Evolutionary conservation across 192 early-diverging fungal species (phyloP).

Genomic region (Geranomyces variabilis): DNA sequence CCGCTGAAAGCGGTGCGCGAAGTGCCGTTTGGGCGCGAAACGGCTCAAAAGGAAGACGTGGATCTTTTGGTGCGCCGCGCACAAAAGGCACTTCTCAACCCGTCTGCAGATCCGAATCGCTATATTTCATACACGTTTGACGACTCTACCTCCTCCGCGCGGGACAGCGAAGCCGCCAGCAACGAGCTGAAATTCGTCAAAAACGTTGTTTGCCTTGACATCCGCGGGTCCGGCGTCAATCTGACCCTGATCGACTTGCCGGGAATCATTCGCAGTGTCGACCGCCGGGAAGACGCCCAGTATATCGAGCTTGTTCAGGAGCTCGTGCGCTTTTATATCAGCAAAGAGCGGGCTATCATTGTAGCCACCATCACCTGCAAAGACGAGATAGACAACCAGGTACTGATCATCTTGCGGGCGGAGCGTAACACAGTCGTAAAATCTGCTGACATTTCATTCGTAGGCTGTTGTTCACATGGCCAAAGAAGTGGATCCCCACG

Average conservation of each 20-base stretch:
- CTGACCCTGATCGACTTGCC: slow-evolving; percentile 66
- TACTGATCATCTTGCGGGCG: neutral
- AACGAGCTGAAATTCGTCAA: slow-evolving; percentile 55
- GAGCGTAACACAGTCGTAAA: neutral
- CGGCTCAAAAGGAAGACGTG: slow-evolving; percentile 36
- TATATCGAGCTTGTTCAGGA: slow-evolving; percentile 55
- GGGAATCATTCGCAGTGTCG: slow-evolving; percentile 59
- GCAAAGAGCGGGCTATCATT: slow-evolving; percentile 55
- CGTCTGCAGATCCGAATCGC: slow-evolving; percentile 38
- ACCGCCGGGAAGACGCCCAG: slow-evolving; percentile 41
- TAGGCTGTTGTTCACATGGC: slow-evolving; percentile 53
- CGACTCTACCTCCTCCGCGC: slow-evolving; percentile 32
- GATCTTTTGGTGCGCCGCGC: slow-evolving; percentile 53
- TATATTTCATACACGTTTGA: slow-evolving; percentile 39
- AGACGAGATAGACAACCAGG: slow-evolving; percentile 65
- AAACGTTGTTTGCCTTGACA: slow-evolving; percentile 62
- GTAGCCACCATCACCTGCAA: slow-evolving; percentile 61
- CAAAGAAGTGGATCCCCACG: slow-evolving; percentile 56
- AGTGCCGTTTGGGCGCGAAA: slow-evolving; percentile 41
- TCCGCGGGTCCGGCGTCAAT: slow-evolving; percentile 52
- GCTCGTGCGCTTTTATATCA: slow-evolving; percentile 53
- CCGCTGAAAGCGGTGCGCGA: slow-evolving; percentile 41
- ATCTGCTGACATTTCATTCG: neutral
- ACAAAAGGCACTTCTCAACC: slow-evolving; percentile 62
- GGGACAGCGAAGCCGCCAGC: slow-evolving; percentile 46